These are phyloP conservation scores for Neoboletus magnificus DNA, from an alignment of 768 basidiomycete species.

Conservation along the genomic window DNA sequence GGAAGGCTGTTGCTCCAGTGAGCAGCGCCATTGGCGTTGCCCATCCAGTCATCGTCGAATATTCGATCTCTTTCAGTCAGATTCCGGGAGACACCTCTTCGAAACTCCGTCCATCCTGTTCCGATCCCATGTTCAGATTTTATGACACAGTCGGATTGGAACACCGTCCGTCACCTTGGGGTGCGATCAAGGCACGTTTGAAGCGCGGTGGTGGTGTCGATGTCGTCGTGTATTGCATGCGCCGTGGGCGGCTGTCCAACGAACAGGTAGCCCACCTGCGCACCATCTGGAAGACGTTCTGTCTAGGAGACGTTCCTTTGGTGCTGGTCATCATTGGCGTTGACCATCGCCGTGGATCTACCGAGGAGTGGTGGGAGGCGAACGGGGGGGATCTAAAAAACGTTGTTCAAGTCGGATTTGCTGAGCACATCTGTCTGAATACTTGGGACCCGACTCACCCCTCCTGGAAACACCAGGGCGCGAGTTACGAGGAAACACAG, in stretches of 20 bases:
- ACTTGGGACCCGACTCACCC: constrained; percentile 14
- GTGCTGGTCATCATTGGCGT: constrained; percentile 15
- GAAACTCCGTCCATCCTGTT: not conserved
- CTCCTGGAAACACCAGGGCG: constrained; percentile 17
- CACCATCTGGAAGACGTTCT: constrained; percentile 25
- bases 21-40: constrained; percentile 21
- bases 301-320: constrained; percentile 9
- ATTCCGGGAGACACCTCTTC: not conserved
- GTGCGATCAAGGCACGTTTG: constrained; percentile 10
- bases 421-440: constrained; percentile 17
- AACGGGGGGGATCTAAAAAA: constrained; percentile 9
- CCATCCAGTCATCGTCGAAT: constrained; percentile 13
- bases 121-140: constrained; percentile 6
- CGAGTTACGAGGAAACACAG: constrained; percentile 18
- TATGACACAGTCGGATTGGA: constrained; percentile 24
- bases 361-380: constrained; percentile 18
- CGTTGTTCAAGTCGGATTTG: constrained; percentile 10
- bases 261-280: constrained; percentile 30
- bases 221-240: constrained; percentile 38
- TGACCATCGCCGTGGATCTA: constrained; percentile 17
- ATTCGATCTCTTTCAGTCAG: constrained; percentile 4
- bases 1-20: constrained; percentile 22
- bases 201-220: constrained; percentile 11
- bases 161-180: constrained; percentile 11
- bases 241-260: constrained; percentile 33